Evolutionary conservation across 164 flowering plant species (phyloP).

Genomic region (Echeveria elegans): DNA sequence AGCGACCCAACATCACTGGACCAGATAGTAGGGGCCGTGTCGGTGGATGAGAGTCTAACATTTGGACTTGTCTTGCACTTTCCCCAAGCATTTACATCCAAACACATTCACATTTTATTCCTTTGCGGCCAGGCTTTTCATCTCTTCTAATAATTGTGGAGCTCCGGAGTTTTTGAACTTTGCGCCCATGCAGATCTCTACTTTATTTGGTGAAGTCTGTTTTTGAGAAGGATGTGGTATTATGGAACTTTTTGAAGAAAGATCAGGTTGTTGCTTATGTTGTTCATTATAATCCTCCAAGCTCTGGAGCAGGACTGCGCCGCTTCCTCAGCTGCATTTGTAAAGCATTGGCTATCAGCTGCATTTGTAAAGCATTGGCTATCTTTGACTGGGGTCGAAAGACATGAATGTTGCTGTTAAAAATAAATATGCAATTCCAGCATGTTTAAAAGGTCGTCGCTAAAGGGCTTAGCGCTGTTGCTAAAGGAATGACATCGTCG

Average conservation of each 20-base stretch:
- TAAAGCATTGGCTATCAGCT: too few relatives aligned
- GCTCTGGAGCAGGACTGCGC: constrained; percentile 1
- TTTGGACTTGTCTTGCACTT: constrained; percentile 86
- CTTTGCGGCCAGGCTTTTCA: constrained; percentile 35
- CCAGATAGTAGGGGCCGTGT: background rate
- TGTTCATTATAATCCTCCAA: background rate
- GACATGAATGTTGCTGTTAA: constrained; percentile 12
- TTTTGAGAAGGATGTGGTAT: background rate
- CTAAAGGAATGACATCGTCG: too few relatives aligned
- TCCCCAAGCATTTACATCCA: constrained; percentile 93
- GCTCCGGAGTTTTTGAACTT: constrained; percentile 80
- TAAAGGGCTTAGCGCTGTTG: too few relatives aligned
- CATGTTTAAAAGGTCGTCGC: too few relatives aligned
- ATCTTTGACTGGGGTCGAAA: constrained; percentile 46
- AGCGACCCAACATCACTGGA: too few relatives aligned
- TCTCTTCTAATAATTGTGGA: constrained; percentile 39
- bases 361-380: constrained; percentile 32
- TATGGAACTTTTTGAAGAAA: background rate
- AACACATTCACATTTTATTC: constrained; percentile 55
- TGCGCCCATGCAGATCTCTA: constrained; percentile 87
- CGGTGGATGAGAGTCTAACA: constrained; percentile 32
- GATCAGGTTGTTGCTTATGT: constrained; percentile 6
- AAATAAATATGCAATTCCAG: too few relatives aligned
- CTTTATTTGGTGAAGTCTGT: constrained; percentile 18
- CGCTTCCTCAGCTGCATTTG: constrained; percentile 26